Evolutionary conservation across 2,329 filamentous ascomycete species (phyloP).

Genomic region (Teratosphaeriaceae sp.): DNA sequence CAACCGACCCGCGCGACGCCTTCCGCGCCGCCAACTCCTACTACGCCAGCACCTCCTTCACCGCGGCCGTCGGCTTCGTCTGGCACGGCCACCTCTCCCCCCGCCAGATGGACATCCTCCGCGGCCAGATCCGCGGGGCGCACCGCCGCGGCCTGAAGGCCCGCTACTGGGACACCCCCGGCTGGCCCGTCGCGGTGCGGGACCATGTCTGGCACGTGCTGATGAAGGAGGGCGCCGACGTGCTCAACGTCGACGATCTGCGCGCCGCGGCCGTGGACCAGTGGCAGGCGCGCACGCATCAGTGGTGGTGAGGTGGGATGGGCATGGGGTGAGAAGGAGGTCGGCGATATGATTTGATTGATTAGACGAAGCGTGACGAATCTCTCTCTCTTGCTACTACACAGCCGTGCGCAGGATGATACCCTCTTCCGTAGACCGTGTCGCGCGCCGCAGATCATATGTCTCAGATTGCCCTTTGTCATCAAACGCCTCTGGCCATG

Average conservation of each 20-base stretch:
- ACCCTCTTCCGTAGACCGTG: not conserved
- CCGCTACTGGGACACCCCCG: constrained; percentile 51
- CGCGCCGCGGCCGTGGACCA: constrained; percentile 40
- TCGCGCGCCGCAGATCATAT: not conserved
- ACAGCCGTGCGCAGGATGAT: too few relatives aligned
- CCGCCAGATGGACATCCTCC: constrained; percentile 40
- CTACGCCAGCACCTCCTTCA: constrained; percentile 58
- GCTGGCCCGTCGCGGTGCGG: constrained; percentile 48
- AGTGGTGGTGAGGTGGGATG: constrained; percentile 7
- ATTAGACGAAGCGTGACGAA: not conserved
- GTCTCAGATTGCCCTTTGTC: too few relatives aligned
- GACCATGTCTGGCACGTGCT: constrained; percentile 51
- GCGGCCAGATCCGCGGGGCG: constrained; percentile 47
- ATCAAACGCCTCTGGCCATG: not conserved
- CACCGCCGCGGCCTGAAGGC: constrained; percentile 47
- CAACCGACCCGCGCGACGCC: constrained; percentile 27
- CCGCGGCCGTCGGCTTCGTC: constrained; percentile 41
- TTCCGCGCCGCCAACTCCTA: constrained; percentile 55
- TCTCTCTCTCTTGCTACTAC: not conserved
- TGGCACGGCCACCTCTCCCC: constrained; percentile 43
- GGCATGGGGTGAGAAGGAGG: too few relatives aligned
- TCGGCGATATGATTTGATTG: too few relatives aligned
- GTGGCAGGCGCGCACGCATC: constrained; percentile 33
- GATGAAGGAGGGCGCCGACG: constrained; percentile 48
- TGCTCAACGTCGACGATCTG: constrained; percentile 54